Evolutionary conservation across 495 filamentous ascomycete genomes (phyloP).

Genomic region (Aspergillus affinis): DNA sequence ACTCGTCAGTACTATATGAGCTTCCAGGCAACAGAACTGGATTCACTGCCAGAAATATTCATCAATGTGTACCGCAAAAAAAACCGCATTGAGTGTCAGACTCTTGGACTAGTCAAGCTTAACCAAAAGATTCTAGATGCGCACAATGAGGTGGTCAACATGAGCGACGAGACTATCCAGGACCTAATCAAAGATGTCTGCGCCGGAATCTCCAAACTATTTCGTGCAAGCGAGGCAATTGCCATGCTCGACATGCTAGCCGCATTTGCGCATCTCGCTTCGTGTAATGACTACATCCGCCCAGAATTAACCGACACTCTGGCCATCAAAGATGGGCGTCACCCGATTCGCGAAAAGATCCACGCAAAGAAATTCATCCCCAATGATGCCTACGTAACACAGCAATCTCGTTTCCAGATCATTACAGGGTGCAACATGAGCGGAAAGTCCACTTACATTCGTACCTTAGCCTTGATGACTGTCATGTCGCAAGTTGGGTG

Average conservation of each 20-base stretch:
- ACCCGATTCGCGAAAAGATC: slow-evolving; percentile 82
- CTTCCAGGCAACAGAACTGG: slow-evolving; percentile 62
- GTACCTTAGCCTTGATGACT: slow-evolving; percentile 76
- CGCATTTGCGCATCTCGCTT: slow-evolving; percentile 77
- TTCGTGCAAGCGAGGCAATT: slow-evolving; percentile 78
- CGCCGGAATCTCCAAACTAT: slow-evolving; percentile 65
- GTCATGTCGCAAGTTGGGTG: slow-evolving; percentile 93
- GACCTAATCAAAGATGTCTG: slow-evolving; percentile 67
- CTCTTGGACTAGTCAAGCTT: slow-evolving; percentile 74
- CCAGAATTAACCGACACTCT: slow-evolving; percentile 74
- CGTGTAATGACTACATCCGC: slow-evolving; percentile 73
- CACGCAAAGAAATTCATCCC: slow-evolving; percentile 67
- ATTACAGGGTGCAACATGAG: slow-evolving; percentile 99
- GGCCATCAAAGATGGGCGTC: slow-evolving; percentile 76
- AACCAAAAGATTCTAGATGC: slow-evolving; percentile 75
- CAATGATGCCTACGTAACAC: slow-evolving; percentile 83
- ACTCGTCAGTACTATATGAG: slow-evolving; percentile 78
- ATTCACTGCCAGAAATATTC: slow-evolving; percentile 67
- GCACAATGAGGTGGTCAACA: slow-evolving; percentile 74
- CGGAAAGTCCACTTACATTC: slow-evolving; percentile 96
- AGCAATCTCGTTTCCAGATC: slow-evolving; percentile 80
- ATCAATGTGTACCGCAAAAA: slow-evolving; percentile 75
- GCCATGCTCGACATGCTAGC: slow-evolving; percentile 92
- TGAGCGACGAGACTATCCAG: slow-evolving; percentile 68
- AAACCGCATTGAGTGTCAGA: slow-evolving; percentile 78